Base-by-base conservation (phyloP, 2,329 filamentous ascomycete species). In the Ophiostoma tasmaniense region DNA sequence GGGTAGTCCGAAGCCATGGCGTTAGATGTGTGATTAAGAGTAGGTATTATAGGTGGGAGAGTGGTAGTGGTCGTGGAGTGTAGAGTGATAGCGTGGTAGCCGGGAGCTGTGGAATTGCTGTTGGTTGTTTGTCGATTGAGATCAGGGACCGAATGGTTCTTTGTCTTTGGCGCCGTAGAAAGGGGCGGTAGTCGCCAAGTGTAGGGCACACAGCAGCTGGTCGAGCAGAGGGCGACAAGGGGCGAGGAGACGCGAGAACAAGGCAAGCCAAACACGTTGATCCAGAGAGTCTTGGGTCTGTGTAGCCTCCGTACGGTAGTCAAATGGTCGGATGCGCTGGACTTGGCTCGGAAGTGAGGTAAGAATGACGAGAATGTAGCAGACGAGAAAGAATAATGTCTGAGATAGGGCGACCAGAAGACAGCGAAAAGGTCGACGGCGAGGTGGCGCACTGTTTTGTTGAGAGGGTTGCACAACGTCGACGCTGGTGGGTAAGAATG, bases 1-100 rank as follows among this genome's bases (percentile, higher is more conserved):
- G 71, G 66, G 64, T 69, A 64, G 13, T 73, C 71, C 55, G 71
- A 67, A 50, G 70, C 70, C 71, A 73, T 73, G 66, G 69, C 8
- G 65, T 33, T 11, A 14, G 11, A 25, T 22, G 62, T 13, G 45
- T 37, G 37, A 50, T 30, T 33, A 17, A 52, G 8, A 35, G 22
- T 52, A 45, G 17, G n/a, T 45, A 45, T 45, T 45, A 45, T 45
- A 55, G n/a, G 50, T 55, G n/a, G 50, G 45, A 50, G n/a, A 10
- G 50, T 55, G n/a, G 50, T 55, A 25, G 50, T 55, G 45, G 28
- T 64, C 17, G 61, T 22, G 62, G 33, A 14, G 35, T 45, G 50
- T 25, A 28, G 22, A 22, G 22, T 55, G 50, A 10, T 55, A 22
- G 50, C 22, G 22, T 55, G 50, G 22, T 55, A 22, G 50, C 22